A percentile compares a stretch with the other conserved stretches of the same genome.
These are phyloP conservation scores for Phytophthora palmivora DNA, from an alignment of 352 stramenopile genomes.

Conservation along the genomic window DNA sequence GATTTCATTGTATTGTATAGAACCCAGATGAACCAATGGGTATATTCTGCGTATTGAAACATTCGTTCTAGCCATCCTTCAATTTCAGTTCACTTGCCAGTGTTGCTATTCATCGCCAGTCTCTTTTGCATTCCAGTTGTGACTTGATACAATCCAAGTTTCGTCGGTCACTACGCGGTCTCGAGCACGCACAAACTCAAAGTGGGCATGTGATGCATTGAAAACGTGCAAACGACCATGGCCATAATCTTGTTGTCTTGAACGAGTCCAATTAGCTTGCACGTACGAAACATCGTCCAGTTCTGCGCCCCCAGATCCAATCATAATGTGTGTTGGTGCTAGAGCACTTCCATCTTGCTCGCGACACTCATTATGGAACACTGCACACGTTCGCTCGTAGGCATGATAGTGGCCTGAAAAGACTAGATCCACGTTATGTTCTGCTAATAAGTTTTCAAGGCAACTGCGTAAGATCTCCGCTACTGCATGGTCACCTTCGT, in stretches of 20 bases:
- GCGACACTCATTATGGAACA: conserved; percentile 43
- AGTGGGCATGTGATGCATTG: conserved; percentile 51
- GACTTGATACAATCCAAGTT: conserved; percentile 47
- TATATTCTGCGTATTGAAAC: too few species aligned
- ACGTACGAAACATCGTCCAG: conserved; percentile 45
- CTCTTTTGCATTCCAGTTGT: conserved; percentile 34
- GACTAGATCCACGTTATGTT: conserved; percentile 55
- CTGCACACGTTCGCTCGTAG: conserved; percentile 65
- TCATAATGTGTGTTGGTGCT: conserved; percentile 55
- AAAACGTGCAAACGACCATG: conserved; percentile 57
- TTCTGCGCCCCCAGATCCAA: conserved; percentile 51
- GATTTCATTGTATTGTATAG: too few species aligned
- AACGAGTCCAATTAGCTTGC: conserved; percentile 29
- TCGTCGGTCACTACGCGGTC: conserved; percentile 30
- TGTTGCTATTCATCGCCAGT: neutral
- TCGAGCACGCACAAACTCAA: conserved; percentile 52
- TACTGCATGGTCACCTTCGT: conserved; percentile 35
- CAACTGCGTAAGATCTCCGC: conserved; percentile 41
- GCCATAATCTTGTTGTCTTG: conserved; percentile 42
- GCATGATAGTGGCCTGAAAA: conserved; percentile 66
- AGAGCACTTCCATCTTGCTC: conserved; percentile 23
- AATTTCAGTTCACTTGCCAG: too few species aligned
- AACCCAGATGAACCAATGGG: too few species aligned
- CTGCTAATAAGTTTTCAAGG: conserved; percentile 43
- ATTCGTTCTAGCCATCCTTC: too few species aligned